Evolutionary conservation across 345 rosid genomes (phyloP), one percentile per base, ranked within the genome.

Genomic region (Heritiera fomes): DNA sequence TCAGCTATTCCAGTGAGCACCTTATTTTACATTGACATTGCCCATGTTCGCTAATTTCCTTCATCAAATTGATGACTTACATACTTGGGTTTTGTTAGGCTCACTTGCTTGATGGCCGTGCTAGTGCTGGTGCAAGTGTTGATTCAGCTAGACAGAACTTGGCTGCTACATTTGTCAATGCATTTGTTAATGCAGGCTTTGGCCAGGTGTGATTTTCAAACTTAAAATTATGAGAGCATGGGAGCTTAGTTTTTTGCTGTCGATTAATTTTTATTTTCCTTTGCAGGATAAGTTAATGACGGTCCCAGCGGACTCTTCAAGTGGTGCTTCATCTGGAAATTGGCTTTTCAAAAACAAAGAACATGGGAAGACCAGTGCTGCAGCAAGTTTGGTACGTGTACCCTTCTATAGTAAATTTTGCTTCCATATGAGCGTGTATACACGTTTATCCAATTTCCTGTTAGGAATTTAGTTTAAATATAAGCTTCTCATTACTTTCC

Each of bases 291-390:
- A 91, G 84, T 80, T 96, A 79, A 94, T 96, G 98, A 96, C 97
- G 12, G 90, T 84, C 34, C 91, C 86, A 73, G 82, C 97, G 75
- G 98, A 96, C 82, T 66, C 90, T 67, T 85, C 97, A 63, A 84
- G 88, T 76, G 83, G 91, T 66, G 91, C 91, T 80, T 68, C 94
- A 65, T 87, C 97, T 17, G 95, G 89, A 81, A 90, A 86, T 80
- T 96, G 98, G 99, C 95, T 96, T 79, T 92, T 92, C 88, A 96
- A 94, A 85, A 96, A 96, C 77, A 96, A 92, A 83, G 99, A 92
- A 78, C 98, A 96, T 79, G 97, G 95, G 73, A 96, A 94, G 87
- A 87, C 89, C 79, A 96, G 98, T 86, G 98, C 98, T 76, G 93
- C 92, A 73, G 98, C 98, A 68, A 96, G 99, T 87, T 84, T 96